Conservation (phyloP, 2,329 filamentous ascomycete species). For the Niveomyces coronatus region DNA sequence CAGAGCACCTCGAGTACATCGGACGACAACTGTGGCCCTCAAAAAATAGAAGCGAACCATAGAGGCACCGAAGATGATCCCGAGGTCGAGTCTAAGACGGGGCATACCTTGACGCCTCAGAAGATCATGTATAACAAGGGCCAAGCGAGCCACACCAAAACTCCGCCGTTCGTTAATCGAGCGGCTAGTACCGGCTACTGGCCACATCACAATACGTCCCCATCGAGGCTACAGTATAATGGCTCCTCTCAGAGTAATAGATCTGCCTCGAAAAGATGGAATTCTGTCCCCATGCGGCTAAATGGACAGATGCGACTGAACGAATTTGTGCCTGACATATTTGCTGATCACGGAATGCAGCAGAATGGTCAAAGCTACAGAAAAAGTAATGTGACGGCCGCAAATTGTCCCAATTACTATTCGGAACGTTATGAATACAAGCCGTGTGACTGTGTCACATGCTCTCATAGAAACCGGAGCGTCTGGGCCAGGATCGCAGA, state of each 20-base stretch:
- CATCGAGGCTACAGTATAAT: not conserved
- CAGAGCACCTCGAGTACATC: too few species aligned
- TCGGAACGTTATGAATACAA: constrained; percentile 14
- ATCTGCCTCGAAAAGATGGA: not conserved
- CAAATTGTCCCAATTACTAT: not conserved
- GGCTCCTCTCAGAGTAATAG: not conserved
- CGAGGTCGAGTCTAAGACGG: too few species aligned
- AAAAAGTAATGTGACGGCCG: not conserved
- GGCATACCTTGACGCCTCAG: too few species aligned
- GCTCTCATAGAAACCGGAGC: constrained; percentile 21
- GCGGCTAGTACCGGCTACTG: too few species aligned
- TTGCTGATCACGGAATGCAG: not conserved
- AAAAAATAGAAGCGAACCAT: too few species aligned
- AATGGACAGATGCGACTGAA: not conserved
- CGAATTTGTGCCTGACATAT: not conserved
- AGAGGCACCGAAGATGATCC: too few species aligned
- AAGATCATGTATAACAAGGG: not conserved
- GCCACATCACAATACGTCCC: not conserved
- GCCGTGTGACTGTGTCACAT: constrained; percentile 20
- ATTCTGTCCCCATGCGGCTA: not conserved
- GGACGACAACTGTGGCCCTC: too few species aligned
- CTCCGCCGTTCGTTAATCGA: too few species aligned
- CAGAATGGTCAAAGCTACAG: not conserved
- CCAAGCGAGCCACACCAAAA: not conserved
- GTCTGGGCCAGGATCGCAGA: constrained; percentile 18